Evolutionary conservation across 331 rosid genomes (phyloP).

Genomic region (Stylosanthes scabra): DNA sequence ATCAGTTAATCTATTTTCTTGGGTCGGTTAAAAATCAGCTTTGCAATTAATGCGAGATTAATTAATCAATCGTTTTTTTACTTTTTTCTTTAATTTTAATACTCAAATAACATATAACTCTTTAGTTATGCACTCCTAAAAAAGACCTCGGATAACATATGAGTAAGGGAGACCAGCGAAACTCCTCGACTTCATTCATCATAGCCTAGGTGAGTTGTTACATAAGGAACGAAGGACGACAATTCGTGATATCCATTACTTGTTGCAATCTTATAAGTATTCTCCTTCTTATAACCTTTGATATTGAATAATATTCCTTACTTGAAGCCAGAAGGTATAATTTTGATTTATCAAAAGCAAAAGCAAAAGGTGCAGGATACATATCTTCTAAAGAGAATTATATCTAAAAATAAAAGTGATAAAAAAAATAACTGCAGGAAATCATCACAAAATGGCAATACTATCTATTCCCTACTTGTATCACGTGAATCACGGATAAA

Average conservation of each 20-base stretch:
- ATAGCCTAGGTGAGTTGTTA: background rate
- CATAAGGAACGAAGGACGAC: background rate
- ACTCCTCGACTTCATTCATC: background rate
- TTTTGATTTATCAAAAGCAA: slow-evolving; percentile 37
- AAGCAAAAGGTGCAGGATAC: slow-evolving; percentile 39
- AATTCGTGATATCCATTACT: slow-evolving; percentile 2
- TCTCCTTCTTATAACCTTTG: slow-evolving; percentile 39
- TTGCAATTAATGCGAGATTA: background rate
- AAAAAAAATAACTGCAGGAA: slow-evolving; percentile 26
- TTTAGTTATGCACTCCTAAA: no score
- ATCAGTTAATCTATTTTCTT: background rate
- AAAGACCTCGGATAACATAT: no score
- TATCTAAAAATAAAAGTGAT: background rate
- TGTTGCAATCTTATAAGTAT: slow-evolving; percentile 20
- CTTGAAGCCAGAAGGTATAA: slow-evolving; percentile 12
- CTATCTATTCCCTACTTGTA: slow-evolving; percentile 1
- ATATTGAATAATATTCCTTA: slow-evolving; percentile 29
- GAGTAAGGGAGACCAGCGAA: background rate
- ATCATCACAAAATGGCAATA: slow-evolving; percentile 13
- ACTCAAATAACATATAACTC: no score
- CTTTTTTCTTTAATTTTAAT: no score
- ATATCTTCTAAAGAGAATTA: background rate
- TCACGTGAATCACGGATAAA: background rate
- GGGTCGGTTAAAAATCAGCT: background rate
- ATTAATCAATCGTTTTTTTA: background rate